Conservation (phyloP, 352 stramenopile species). For the Globisporangium heterothallicum region DNA sequence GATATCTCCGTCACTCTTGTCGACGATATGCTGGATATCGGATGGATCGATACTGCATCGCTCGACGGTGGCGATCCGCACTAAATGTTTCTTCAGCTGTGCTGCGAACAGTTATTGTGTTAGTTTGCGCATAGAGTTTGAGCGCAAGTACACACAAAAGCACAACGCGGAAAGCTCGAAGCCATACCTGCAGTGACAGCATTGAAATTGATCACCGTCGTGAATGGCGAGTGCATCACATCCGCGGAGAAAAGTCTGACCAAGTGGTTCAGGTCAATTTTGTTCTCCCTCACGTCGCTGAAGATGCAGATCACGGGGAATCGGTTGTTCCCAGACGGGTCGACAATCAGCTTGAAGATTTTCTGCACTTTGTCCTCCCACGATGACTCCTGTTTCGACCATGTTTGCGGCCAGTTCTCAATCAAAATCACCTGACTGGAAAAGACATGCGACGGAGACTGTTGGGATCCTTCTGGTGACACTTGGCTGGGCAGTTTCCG, state of each 20-base stretch:
- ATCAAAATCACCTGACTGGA: conserved; percentile 51
- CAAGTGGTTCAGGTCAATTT: conserved; percentile 62
- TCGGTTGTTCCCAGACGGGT: conserved; percentile 23
- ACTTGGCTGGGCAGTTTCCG: conserved; percentile 10
- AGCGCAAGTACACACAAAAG: too few relatives aligned
- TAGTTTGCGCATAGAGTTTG: neutral
- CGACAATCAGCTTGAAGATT: conserved; percentile 49
- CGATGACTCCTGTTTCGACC: conserved; percentile 26
- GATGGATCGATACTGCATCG: conserved; percentile 17
- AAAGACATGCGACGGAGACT: neutral
- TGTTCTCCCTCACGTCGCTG: conserved; percentile 73
- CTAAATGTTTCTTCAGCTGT: conserved; percentile 70
- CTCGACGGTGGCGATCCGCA: conserved; percentile 33
- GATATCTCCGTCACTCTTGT: conserved; percentile 68
- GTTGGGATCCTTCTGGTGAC: neutral
- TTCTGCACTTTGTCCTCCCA: conserved; percentile 54
- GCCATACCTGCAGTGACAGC: conserved; percentile 57
- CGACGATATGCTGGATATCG: conserved; percentile 46
- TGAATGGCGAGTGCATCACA: conserved; percentile 63
- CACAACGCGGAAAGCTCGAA: neutral
- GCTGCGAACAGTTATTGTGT: conserved; percentile 12
- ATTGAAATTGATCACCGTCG: conserved; percentile 75
- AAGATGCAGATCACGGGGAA: conserved; percentile 78
- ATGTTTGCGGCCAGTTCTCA: conserved; percentile 67
- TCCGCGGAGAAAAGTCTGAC: conserved; percentile 56